Percentiles rank a stretch among this genome's conserved stretches.
These are phyloP conservation scores for Asterophora parasitica DNA, from an alignment of 768 basidiomycete genomes.

Conservation along the genomic window DNA sequence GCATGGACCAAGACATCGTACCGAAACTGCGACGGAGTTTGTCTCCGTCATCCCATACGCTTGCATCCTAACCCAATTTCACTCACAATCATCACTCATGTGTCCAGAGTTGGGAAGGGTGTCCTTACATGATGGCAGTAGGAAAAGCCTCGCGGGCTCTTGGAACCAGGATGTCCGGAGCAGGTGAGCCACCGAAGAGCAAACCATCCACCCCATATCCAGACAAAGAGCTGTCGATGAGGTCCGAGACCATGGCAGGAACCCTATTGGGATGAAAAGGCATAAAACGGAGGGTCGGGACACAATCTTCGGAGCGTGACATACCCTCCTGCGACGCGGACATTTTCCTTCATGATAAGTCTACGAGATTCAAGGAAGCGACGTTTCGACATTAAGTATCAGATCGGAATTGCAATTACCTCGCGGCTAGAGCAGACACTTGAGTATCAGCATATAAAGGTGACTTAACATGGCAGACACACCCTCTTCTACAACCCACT, in stretches of 20 bases:
- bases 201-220: constrained; percentile 44
- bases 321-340: constrained; percentile 52
- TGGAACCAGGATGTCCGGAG: constrained; percentile 41
- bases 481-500: constrained; percentile 57
- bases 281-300: neutral
- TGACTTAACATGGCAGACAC: constrained; percentile 6
- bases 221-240: constrained; percentile 45
- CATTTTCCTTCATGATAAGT: constrained; percentile 48
- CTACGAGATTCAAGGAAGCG: constrained; percentile 19
- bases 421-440: constrained; percentile 21
- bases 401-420: constrained; percentile 14
- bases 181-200: constrained; percentile 51
- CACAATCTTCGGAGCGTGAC: neutral
- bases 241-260: constrained; percentile 59
- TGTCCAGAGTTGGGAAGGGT: neutral
- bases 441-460: constrained; percentile 7
- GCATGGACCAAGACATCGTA: constrained; percentile 16
- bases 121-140: constrained; percentile 37
- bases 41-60: constrained; percentile 60
- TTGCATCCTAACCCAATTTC: constrained; percentile 34
- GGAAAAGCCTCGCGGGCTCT: constrained; percentile 45
- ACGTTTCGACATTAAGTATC: neutral
- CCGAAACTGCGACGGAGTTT: constrained; percentile 50
- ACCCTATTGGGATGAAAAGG: constrained; percentile 34
- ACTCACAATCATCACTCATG: neutral